Percentiles rank a stretch among this genome's conserved stretches.
Conservation (phyloP, 164 flowering plant species). For the Macadamia tetraphylla region DNA sequence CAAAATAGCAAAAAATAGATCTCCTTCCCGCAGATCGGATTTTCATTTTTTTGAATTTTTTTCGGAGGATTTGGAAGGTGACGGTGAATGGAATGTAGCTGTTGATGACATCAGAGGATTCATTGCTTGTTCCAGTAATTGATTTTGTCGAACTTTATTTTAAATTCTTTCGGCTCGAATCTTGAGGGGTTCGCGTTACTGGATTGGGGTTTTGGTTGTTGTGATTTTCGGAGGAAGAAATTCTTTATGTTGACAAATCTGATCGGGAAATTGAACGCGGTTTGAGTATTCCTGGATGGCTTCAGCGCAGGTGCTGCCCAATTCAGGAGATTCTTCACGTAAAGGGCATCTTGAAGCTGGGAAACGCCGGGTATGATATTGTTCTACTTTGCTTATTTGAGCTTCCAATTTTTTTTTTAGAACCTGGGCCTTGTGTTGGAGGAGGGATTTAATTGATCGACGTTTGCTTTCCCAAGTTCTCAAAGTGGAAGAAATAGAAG, state of each 20-base stretch:
- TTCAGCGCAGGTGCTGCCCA: constrained; percentile 67
- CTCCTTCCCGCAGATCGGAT: background rate
- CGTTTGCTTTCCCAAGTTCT: too few relatives aligned
- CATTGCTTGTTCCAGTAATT: background rate
- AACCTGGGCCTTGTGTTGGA: too few relatives aligned
- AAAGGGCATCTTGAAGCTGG: constrained; percentile 79
- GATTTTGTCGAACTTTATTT: background rate
- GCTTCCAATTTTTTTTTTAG: too few relatives aligned
- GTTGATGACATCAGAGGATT: background rate
- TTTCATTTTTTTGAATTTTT: background rate
- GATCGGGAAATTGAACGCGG: background rate
- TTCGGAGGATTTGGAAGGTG: background rate
- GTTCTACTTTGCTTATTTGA: background rate
- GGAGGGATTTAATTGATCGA: too few relatives aligned
- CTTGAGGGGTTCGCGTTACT: background rate
- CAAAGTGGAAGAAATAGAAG: too few relatives aligned
- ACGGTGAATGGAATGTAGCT: background rate
- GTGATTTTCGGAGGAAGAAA: background rate
- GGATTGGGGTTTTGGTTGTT: background rate
- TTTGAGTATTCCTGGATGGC: constrained; percentile 43
- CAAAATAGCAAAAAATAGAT: background rate
- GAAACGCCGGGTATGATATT: constrained; percentile 50
- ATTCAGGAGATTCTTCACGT: constrained; percentile 30
- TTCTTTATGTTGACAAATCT: background rate
- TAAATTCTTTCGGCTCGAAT: background rate